phyloP scores from a whole-genome alignment of 2,329 filamentous ascomycete genomes.

The Nigrospora osmanthi region DNA sequence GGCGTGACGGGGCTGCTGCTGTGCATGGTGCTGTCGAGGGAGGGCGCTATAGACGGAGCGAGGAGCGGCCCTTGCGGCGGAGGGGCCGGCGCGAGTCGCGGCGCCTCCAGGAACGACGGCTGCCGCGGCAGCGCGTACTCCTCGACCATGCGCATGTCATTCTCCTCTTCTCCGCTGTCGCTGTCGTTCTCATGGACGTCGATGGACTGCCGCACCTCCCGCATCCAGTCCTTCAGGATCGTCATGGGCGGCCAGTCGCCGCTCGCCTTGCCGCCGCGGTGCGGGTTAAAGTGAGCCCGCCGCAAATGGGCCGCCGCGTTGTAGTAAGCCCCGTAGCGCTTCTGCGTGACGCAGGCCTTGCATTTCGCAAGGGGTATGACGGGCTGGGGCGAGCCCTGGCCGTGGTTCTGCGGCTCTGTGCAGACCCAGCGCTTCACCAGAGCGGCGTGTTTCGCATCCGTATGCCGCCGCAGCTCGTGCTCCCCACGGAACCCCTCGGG shows the following conservation, averaged over 20 bases:
- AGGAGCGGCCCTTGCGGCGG: conserved; percentile 18
- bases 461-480: conserved; percentile 71
- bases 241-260: conserved; percentile 53
- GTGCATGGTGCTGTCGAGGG: conserved; percentile 22
- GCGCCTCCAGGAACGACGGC: conserved; percentile 20
- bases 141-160: conserved; percentile 29
- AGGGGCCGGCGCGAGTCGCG: conserved; percentile 22
- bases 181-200: conserved; percentile 37
- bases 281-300: conserved; percentile 48
- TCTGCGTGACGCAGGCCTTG: conserved; percentile 48
- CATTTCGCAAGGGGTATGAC: conserved; percentile 45
- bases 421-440: conserved; percentile 50
- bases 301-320: conserved; percentile 52
- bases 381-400: conserved; percentile 33
- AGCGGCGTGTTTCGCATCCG: conserved; percentile 48
- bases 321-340: conserved; percentile 51
- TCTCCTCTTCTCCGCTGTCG: conserved; percentile 45
- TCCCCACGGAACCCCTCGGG: conserved; percentile 85
- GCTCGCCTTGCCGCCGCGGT: conserved; percentile 47
- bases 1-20: conserved; percentile 21
- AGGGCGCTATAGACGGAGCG: conserved; percentile 21
- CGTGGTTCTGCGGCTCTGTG: conserved; percentile 36
- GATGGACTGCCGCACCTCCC: conserved; percentile 44
- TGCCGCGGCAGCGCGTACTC: conserved; percentile 39
- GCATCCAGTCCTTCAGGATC: conserved; percentile 53